A percentile compares a stretch with the other conserved stretches of the same genome.
These are phyloP conservation scores for Penicillium freii DNA, from an alignment of 2,329 filamentous ascomycete species.

Conservation along the genomic window DNA sequence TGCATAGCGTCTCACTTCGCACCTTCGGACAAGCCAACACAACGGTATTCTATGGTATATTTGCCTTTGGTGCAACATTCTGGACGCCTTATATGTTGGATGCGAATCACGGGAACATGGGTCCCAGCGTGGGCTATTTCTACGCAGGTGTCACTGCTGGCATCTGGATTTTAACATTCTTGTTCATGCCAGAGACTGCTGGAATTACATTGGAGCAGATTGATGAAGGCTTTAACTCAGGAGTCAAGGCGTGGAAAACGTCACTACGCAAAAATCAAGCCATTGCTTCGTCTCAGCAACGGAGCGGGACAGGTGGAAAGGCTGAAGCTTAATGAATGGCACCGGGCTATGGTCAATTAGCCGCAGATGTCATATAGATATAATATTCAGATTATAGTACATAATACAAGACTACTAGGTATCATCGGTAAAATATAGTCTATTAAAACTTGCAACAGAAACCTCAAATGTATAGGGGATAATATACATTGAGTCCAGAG, in stretches of 20 bases:
- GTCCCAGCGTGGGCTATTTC: conserved; percentile 31
- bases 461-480: background rate
- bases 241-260: conserved; percentile 25
- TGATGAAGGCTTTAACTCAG: conserved; percentile 25
- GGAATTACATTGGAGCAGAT: conserved; percentile 30
- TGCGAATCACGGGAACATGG: conserved; percentile 24
- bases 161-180: conserved; percentile 16
- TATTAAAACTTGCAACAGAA: background rate
- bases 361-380: background rate
- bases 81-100: conserved; percentile 27
- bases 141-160: conserved; percentile 25
- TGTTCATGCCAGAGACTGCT: conserved; percentile 29
- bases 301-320: background rate
- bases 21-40: conserved; percentile 28
- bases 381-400: no score
- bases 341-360: no score
- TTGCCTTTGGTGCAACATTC: conserved; percentile 22
- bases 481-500: no score
- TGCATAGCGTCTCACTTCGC: conserved; percentile 26
- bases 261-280: conserved; percentile 21
- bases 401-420: background rate
- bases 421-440: no score
- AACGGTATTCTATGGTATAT: conserved; percentile 21
- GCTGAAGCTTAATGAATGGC: background rate
- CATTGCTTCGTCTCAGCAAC: background rate